A percentile compares a stretch with the other conserved stretches of the same genome.
Evolutionary conservation across 202 grass and related monocot species (phyloP).

Genomic region (Panicum virgatum): DNA sequence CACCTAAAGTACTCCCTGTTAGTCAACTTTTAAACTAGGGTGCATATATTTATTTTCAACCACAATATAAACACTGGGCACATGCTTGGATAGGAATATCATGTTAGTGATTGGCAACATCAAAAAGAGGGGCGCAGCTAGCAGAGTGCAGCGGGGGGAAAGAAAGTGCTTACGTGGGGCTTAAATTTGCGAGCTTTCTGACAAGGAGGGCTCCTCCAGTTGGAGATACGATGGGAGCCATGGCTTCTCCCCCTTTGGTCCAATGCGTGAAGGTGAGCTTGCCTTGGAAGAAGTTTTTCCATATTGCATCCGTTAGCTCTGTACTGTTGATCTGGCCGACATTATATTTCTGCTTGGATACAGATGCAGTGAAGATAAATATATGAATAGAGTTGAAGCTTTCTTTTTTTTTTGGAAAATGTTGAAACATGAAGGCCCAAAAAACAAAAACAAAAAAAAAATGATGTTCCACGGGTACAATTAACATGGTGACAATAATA

Average conservation of each 20-base stretch:
- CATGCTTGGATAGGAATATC: not conserved
- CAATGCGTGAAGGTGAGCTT: slow-evolving; percentile 73
- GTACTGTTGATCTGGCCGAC: slow-evolving; percentile 76
- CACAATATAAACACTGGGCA: not conserved
- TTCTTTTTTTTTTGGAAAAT: not conserved
- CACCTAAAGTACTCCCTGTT: not conserved
- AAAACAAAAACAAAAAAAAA: not conserved
- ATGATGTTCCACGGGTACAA: not conserved
- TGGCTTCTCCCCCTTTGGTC: slow-evolving; percentile 78
- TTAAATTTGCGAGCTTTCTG: slow-evolving; percentile 61
- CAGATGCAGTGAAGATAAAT: not conserved
- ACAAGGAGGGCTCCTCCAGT: slow-evolving; percentile 65
- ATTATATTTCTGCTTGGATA: slow-evolving; percentile 71
- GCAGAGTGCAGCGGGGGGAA: not conserved
- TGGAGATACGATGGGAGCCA: slow-evolving; percentile 54
- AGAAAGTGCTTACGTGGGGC: slow-evolving; percentile 43
- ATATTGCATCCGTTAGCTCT: slow-evolving; percentile 61
- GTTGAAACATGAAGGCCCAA: not conserved
- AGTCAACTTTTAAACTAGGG: not conserved
- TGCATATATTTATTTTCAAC: not conserved
- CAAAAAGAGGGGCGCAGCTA: not conserved
- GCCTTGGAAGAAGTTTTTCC: slow-evolving; percentile 81
- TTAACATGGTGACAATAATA: not conserved
- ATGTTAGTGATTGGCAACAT: not conserved
- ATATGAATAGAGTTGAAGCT: not conserved